Base-by-base conservation (phyloP, 352 stramenopile species). In the Globisporangium sylvaticum region DNA sequence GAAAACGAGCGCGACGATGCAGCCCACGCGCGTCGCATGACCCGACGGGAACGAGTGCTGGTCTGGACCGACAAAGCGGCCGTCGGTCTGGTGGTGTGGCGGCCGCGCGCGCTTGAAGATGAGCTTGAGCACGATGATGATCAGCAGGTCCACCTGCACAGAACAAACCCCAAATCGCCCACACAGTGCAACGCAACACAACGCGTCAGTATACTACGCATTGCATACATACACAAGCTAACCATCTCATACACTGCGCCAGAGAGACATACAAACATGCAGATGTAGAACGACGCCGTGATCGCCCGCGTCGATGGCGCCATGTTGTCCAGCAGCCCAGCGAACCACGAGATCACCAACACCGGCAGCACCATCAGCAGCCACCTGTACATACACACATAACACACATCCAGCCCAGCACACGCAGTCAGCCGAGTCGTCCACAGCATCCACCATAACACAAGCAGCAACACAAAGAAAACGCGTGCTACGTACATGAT, bases 41-140 rank as follows among this genome's bases (percentile, higher is more conserved):
- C 87, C 87, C 3, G 87, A 95, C 10, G 87, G 87, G 73, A 95
- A 95, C 67, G 87, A 95, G 67, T 94, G 87, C 74, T 95, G 80
- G 71, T 95, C 87, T 0, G 87, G 84, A 0, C 87, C 87, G 31
- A 92, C 83, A 61, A 95, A 95, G 44, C 87, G 82, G 50, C 80
- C 69, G 64, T 95, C 85, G 50, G 72, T 77, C 42, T 81, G 65
- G 71, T 95, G 87, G 65, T 92, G 88, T n/a, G 83, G 83, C 32
- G 87, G 87, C 0, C 87, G 78, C 14, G 83, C 66, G 57, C 87
- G 87, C 63, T 87, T 88, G 69, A 92, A 91, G 31, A 87, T 57
- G 15, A 83, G 54, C 69, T 95, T 95, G 39, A 95, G 76, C 58
- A 92, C 60, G 68, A 93, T 85, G 65, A 94, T 95, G 46, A 77